These are phyloP conservation scores for Globisporangium carolinianum DNA, from an alignment of 352 stramenopile species.

Conservation along the genomic window DNA sequence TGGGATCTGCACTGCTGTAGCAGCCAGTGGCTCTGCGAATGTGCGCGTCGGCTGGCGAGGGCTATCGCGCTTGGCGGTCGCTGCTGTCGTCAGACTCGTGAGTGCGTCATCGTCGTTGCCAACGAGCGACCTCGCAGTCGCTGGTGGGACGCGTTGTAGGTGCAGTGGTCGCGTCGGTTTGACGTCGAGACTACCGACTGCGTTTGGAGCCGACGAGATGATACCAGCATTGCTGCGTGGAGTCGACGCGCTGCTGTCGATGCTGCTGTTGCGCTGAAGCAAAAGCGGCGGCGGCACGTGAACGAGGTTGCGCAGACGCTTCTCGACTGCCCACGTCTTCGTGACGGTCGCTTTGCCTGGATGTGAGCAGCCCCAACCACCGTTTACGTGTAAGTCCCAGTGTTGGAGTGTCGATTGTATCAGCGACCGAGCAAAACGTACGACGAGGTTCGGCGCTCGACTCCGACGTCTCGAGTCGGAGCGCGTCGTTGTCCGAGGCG, in stretches of 20 bases:
- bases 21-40: background rate
- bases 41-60: slow-evolving; percentile 4
- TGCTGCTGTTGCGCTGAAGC: background rate
- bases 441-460: slow-evolving; percentile 1
- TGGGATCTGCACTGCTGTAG: background rate
- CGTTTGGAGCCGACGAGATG: slow-evolving; percentile 9
- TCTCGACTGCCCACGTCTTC: slow-evolving; percentile 53
- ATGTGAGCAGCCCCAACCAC: background rate
- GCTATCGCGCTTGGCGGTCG: slow-evolving; percentile 6
- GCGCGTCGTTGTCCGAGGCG: background rate
- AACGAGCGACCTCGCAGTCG: background rate
- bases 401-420: too few species aligned
- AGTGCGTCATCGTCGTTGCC: slow-evolving; percentile 7
- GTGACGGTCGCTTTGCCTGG: slow-evolving; percentile 19
- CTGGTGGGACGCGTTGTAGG: background rate
- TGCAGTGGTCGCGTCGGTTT: background rate
- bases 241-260: background rate
- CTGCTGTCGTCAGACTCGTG: background rate
- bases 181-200: slow-evolving; percentile 3
- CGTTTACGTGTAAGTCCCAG: too few species aligned
- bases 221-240: too few species aligned
- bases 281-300: slow-evolving; percentile 30
- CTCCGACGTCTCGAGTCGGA: background rate
- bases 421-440: background rate
- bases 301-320: slow-evolving; percentile 37